Evolutionary conservation across 2,329 filamentous ascomycete species (phyloP), one percentile per base, ranked within the genome.

Genomic region (Fusarium xyrophilum): DNA sequence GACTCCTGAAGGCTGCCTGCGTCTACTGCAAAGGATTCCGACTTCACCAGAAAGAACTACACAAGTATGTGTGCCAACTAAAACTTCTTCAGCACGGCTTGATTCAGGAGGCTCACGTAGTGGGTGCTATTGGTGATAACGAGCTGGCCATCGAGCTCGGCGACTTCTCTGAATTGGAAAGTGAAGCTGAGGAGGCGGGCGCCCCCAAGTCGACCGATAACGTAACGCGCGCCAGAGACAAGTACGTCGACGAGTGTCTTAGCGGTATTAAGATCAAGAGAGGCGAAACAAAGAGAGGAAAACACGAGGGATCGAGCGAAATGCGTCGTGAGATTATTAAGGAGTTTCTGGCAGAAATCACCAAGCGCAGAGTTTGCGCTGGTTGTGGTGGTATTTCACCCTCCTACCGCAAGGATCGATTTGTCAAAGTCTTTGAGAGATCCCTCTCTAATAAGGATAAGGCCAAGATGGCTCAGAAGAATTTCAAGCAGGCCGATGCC

Each of bases 341-440:
- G 76, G 89, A 93, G 19, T 97, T 99, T 70, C 84, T 97, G 63
- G 86, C 86, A 55, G 87, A 89, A 30, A 90, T 97, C 56, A 87
- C 86, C 48, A 87, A 86, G 71, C 84, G 86, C 47, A 91, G 89
- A 73, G 87, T 86, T 74, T 99, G 96, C 80, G 83, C 82, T 46
- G 84, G 81, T 57, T 90, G 87, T 71, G 81, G 82, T 51, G 91
- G 91, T 30, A 88, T 96, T 65, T 94, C 91, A 17, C 94, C 93
- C 14, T 84, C 84, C 4, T 98, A 93, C 79, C 89, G 95, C 72
- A 97, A 97, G 78, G 95, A 99, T 74, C 87, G 91, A 43, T 96
- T 89, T 74, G 91, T 94, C 76, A 99, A 98, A 79, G 93, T 99
- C 56, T 99, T 98, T 79, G 90, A 95, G 76, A 96, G 92, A 76